phyloP scores from a whole-genome alignment of 2,329 filamentous ascomycete species.

The Colletotrichum trifolii region DNA sequence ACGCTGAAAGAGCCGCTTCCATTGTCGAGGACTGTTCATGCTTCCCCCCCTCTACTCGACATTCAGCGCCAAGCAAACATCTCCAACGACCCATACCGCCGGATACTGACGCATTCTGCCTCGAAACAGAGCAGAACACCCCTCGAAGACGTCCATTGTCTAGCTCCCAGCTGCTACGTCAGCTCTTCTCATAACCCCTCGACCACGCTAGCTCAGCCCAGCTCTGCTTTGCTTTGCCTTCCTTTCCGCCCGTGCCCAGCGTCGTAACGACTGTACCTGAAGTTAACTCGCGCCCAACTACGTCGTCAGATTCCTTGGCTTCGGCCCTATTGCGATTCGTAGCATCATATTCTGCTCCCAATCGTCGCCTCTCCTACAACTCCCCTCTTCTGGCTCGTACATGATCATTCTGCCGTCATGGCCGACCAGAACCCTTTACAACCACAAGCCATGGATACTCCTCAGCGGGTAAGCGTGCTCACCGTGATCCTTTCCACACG shows the following conservation, averaged over 20 bases:
- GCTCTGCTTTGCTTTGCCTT: neutral
- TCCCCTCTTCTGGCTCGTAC: constrained; percentile 10
- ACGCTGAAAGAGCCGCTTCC: no score
- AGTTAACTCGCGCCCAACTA: constrained; percentile 10
- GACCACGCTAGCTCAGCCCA: constrained; percentile 16
- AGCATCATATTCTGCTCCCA: constrained; percentile 9
- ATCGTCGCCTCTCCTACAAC: constrained; percentile 12
- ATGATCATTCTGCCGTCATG: constrained; percentile 24
- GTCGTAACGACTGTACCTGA: constrained; percentile 14
- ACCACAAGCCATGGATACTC: constrained; percentile 34
- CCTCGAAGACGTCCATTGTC: constrained; percentile 9
- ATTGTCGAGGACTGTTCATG: neutral
- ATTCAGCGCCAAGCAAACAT: constrained; percentile 1
- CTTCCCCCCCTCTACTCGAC: constrained; percentile 4
- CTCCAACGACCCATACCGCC: constrained; percentile 10
- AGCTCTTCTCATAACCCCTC: constrained; percentile 21
- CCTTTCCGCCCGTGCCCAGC: constrained; percentile 20
- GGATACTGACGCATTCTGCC: constrained; percentile 1
- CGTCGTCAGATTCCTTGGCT: constrained; percentile 30
- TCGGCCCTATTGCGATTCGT: constrained; percentile 25
- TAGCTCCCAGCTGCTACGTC: constrained; percentile 26
- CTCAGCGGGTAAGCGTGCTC: constrained; percentile 34
- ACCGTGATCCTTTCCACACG: neutral
- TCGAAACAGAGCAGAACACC: constrained; percentile 19
- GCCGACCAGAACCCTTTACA: constrained; percentile 34